phyloP scores from a whole-genome alignment of 2,329 filamentous ascomycete species.

The Teratosphaeria pseudoeucalypti region DNA sequence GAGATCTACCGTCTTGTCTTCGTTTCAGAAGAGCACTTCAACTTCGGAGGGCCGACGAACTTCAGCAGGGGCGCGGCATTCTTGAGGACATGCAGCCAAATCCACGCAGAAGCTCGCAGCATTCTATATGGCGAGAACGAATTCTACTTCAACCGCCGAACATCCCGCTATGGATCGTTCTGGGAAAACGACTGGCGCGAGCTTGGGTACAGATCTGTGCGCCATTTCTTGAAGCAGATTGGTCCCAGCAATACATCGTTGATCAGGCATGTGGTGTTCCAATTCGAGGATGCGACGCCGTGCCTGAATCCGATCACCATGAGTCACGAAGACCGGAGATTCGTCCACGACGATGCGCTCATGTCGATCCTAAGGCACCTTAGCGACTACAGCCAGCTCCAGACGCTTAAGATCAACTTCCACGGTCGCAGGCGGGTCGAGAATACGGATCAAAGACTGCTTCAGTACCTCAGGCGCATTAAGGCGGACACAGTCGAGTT shows the following conservation, averaged over 20 bases:
- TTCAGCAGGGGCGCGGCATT: slow-evolving; percentile 35
- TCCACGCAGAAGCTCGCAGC: slow-evolving; percentile 35
- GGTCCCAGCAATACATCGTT: slow-evolving; percentile 37
- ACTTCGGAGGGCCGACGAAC: slow-evolving; percentile 26
- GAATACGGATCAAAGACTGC: slow-evolving; percentile 31
- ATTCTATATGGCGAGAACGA: slow-evolving; percentile 42
- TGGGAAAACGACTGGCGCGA: slow-evolving; percentile 35
- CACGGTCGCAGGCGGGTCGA: slow-evolving; percentile 28
- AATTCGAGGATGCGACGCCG: slow-evolving; percentile 36
- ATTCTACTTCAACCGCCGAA: slow-evolving; percentile 35
- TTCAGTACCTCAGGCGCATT: slow-evolving; percentile 35
- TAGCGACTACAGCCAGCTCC: slow-evolving; percentile 30
- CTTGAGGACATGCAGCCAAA: slow-evolving; percentile 35
- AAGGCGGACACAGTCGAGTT: slow-evolving; percentile 33
- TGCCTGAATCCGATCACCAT: slow-evolving; percentile 29
- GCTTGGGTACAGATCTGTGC: slow-evolving; percentile 36
- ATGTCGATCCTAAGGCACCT: slow-evolving; percentile 37
- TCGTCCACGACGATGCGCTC: slow-evolving; percentile 37
- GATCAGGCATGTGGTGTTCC: slow-evolving; percentile 35
- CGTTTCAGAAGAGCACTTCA: slow-evolving; percentile 23
- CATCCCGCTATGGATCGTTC: slow-evolving; percentile 25
- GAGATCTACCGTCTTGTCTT: slow-evolving; percentile 37
- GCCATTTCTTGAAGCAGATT: slow-evolving; percentile 37
- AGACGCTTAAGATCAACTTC: slow-evolving; percentile 33
- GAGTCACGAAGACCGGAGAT: slow-evolving; percentile 36